Conservation (phyloP, 1,284 basidiomycete species). For the Melampsora larici-populina region DNA sequence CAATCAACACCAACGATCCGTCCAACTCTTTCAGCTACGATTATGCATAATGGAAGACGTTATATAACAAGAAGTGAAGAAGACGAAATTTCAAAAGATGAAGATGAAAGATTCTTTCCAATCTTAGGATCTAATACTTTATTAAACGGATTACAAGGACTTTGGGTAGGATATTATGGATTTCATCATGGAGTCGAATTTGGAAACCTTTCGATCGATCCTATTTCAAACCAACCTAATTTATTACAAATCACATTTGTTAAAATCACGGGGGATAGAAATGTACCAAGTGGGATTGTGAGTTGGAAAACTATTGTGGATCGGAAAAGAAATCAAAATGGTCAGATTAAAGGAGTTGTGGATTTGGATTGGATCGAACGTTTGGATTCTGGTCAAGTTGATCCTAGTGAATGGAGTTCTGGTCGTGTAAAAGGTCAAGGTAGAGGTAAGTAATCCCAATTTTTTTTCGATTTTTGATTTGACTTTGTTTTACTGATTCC, state of each 20-base stretch:
- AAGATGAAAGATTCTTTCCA: no score
- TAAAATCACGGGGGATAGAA: conserved; percentile 27
- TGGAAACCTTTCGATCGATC: neutral
- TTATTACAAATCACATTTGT: conserved; percentile 15
- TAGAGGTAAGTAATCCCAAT: neutral
- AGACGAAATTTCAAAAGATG: no score
- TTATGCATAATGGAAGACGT: no score
- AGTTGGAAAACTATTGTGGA: conserved; percentile 4
- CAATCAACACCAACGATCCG: no score
- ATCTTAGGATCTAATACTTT: neutral
- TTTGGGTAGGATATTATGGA: conserved; percentile 28
- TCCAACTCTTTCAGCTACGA: no score
- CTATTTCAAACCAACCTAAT: neutral
- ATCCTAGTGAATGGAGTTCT: neutral
- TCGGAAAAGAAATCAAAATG: no score
- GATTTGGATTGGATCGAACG: neutral
- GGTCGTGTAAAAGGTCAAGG: conserved; percentile 12
- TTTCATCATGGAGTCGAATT: conserved; percentile 16
- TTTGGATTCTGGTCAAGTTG: conserved; percentile 2
- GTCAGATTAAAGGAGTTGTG: neutral
- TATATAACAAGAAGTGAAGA: no score
- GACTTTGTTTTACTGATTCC: neutral
- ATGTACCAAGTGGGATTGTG: conserved; percentile 13
- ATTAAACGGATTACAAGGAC: neutral
- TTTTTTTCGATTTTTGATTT: neutral